Evolutionary conservation across 176 grass and related monocot genomes (phyloP), one percentile per base, ranked within the genome.

Genomic region (Zoysia pacifica): DNA sequence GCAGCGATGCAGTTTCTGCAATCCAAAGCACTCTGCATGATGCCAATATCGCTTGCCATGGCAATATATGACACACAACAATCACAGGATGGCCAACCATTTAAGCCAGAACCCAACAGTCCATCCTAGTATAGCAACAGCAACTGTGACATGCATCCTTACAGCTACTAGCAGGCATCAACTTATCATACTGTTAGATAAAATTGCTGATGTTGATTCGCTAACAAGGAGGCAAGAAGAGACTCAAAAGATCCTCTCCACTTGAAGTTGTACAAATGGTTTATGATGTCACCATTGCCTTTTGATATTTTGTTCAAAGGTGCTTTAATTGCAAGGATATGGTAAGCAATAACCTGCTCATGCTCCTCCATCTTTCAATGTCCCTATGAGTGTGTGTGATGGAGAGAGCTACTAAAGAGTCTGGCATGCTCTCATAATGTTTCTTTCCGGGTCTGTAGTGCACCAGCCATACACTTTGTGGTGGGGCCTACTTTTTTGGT

Each of bases 11-110:
- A 99, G 84, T 96, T 99, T 77, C 88, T 99, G 60, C 97, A 99
- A 84, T 99, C 97, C 75, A 99, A 95, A 78, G 93, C 97, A 38
- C 88, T 99, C 38, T 99, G 97, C 82, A 99, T 99, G 90, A 99
- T 99, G 97, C 93, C 97, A 56, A 86, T 99, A 66, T 99, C 97
- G 1, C 97, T 99, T 0, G 97, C 97, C 36, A 93, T 95, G 93
- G 97, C 97, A 42, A 99, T 99, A 74, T 99, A 99, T 56, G 97
- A 93, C 64, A 90, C 93, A 49, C 88, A 94, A 83, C 83, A 89
- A 84, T 91, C 91, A 64, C 88, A 86, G 52, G 90, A 96, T 15
- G 79, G 73, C 62, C 87, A 93, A 45, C 61, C 82, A n/a, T 86
- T 96, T 65, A 99, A 99, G 65, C 93, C 88, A 66, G 97, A 99